Evolutionary conservation across 1,139 yeast genomes (phyloP).

Genomic region (Suhomyces terraborum): DNA sequence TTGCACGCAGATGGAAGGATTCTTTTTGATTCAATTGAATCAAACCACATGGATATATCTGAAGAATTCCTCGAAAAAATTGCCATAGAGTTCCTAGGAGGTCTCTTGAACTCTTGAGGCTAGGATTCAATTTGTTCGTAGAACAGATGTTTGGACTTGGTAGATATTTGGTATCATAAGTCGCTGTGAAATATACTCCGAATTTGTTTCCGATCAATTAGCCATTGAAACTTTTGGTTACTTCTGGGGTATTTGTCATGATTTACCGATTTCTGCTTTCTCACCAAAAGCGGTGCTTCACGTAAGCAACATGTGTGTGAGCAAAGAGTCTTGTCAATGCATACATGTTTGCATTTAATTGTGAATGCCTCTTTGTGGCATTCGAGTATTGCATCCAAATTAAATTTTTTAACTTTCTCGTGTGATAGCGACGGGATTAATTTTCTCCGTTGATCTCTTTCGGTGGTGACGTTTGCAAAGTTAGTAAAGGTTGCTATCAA

Average conservation of each 20-base stretch:
- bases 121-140: no score
- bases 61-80: constrained; percentile 48
- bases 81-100: constrained; percentile 37
- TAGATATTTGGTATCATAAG: neutral
- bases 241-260: neutral
- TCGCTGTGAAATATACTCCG: neutral
- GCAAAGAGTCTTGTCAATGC: constrained; percentile 1
- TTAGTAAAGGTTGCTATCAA: neutral
- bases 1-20: constrained; percentile 48
- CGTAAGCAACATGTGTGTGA: constrained; percentile 4
- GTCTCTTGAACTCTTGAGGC: no score
- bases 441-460: no score
- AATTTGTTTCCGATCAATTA: neutral
- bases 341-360: neutral
- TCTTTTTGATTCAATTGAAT: constrained; percentile 54
- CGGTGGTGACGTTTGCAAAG: no score
- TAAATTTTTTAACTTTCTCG: no score
- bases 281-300: neutral
- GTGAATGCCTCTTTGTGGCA: no score
- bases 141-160: no score
- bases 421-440: no score
- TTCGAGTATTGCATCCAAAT: no score
- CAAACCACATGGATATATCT: constrained; percentile 66
- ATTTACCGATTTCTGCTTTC: neutral
- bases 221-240: neutral